Evolutionary conservation across 257 asterid genomes (phyloP).

Genomic region (Mentha longifolia): DNA sequence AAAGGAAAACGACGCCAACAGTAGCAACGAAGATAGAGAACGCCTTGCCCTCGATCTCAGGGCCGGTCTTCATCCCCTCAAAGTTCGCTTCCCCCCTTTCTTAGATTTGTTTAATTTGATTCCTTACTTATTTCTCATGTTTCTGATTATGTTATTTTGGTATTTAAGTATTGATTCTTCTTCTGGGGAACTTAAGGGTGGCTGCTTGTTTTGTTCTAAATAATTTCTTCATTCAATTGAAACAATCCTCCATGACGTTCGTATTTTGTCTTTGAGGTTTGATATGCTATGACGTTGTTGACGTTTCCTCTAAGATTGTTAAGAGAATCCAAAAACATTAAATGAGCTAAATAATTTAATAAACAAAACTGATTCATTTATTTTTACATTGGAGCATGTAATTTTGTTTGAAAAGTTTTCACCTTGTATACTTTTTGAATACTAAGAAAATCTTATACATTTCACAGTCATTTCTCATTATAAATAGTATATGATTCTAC

Average conservation of each 20-base stretch:
- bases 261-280: not conserved
- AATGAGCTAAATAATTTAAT: not conserved
- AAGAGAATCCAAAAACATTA: not conserved
- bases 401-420: not conserved
- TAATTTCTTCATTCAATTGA: not conserved
- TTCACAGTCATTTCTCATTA: not conserved
- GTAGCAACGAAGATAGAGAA: constrained; percentile 57
- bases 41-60: constrained; percentile 78
- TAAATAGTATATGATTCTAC: not conserved
- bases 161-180: not conserved
- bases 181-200: not conserved
- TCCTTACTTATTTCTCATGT: not conserved
- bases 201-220: not conserved
- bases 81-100: constrained; percentile 43
- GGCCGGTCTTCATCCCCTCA: constrained; percentile 94
- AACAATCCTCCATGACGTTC: not conserved
- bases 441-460: not conserved
- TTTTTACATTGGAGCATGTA: not conserved
- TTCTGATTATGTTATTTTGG: constrained; percentile 15
- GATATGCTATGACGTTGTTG: not conserved
- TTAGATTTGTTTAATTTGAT: not conserved
- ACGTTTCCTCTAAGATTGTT: not conserved
- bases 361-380: not conserved
- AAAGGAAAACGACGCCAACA: constrained; percentile 48
- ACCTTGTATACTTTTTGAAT: too few relatives aligned